A percentile compares a stretch with the other conserved stretches of the same genome.
Evolutionary conservation across 805 yeast species (phyloP).

Genomic region (Lipomyces sp.): DNA sequence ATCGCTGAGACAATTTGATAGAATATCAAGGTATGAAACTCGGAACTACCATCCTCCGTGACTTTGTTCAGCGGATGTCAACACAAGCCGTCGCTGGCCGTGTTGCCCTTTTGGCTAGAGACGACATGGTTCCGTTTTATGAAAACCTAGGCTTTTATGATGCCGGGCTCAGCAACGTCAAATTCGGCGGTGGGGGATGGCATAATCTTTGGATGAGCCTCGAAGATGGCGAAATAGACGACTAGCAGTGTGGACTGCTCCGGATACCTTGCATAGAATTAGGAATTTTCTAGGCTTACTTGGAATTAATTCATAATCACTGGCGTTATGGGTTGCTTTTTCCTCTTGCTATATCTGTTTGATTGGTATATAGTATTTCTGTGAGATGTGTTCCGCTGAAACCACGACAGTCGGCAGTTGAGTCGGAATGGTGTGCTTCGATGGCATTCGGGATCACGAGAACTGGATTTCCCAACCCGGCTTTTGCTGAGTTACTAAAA

Average conservation of each 20-base stretch:
- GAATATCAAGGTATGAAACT: conserved; percentile 77
- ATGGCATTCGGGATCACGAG: no score
- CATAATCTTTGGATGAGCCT: conserved; percentile 52
- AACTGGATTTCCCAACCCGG: no score
- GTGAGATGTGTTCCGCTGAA: no score
- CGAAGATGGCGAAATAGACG: conserved; percentile 52
- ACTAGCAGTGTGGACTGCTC: conserved; percentile 39
- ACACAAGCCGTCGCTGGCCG: conserved; percentile 85
- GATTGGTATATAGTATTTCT: background rate
- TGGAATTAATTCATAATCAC: background rate
- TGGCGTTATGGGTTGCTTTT: background rate
- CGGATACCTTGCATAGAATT: background rate
- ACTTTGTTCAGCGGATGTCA: conserved; percentile 85
- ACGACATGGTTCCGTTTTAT: conserved; percentile 73
- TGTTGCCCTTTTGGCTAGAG: conserved; percentile 69
- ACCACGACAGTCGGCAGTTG: no score
- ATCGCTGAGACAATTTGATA: background rate
- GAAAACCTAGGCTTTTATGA: conserved; percentile 76
- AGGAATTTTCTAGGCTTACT: background rate
- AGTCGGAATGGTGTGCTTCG: no score
- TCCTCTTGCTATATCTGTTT: background rate
- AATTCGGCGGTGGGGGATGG: conserved; percentile 66
- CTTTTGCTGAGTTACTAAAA: no score
- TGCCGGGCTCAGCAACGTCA: conserved; percentile 65
- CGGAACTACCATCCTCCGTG: conserved; percentile 82